These are phyloP conservation scores for Lolium multiflorum DNA, from an alignment of 176 grass and related monocot genomes.

Conservation along the genomic window DNA sequence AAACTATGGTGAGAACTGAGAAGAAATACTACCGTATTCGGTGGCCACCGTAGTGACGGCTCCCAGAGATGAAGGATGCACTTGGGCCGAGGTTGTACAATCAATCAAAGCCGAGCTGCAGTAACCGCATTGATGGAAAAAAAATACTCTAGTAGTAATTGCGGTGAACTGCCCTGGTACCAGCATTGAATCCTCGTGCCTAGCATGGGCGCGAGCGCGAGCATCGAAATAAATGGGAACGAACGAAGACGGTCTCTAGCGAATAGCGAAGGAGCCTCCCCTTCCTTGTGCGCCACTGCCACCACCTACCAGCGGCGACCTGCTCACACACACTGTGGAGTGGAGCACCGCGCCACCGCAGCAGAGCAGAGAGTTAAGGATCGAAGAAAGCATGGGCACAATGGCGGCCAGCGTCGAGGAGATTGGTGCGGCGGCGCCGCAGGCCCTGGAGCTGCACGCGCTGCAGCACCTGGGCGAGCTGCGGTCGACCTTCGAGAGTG, in stretches of 20 bases:
- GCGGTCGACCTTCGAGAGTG: conserved; percentile 55
- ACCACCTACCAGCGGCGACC: neutral
- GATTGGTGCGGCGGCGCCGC: conserved; percentile 20
- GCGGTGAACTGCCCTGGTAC: neutral
- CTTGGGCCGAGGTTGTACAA: neutral
- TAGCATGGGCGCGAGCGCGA: neutral
- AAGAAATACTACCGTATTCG: neutral
- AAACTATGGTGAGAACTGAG: neutral
- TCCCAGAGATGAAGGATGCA: neutral
- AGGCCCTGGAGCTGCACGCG: conserved; percentile 19
- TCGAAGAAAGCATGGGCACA: conserved; percentile 1
- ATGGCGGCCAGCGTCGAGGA: neutral
- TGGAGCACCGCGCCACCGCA: neutral
- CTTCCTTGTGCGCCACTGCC: neutral
- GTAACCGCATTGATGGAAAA: neutral
- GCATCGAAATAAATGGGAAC: conserved; percentile 41
- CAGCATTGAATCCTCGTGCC: conserved; percentile 1
- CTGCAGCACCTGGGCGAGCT: conserved; percentile 47
- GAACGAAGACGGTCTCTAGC: neutral
- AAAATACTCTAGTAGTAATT: neutral
- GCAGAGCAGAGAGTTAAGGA: neutral
- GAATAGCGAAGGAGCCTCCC: neutral
- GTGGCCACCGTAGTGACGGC: neutral
- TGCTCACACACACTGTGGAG: neutral
- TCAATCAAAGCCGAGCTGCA: conserved; percentile 15